phyloP scores from a whole-genome alignment of 176 grass and related monocot species.

The Aegilops sharonensis region DNA sequence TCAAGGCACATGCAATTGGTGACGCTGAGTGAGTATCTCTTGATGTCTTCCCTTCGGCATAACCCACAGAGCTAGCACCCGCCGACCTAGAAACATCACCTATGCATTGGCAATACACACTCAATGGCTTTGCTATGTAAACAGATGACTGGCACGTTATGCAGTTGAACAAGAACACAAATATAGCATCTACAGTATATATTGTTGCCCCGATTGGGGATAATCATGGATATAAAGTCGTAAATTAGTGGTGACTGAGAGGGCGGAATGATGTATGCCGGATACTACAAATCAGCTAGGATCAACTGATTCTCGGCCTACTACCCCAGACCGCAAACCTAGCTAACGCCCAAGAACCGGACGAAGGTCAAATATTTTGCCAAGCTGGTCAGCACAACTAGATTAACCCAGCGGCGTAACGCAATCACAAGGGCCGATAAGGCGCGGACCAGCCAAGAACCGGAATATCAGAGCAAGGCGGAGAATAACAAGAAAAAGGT shows the following conservation, averaged over 20 bases:
- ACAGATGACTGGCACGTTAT: not conserved
- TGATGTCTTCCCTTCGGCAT: not conserved
- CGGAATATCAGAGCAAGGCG: not conserved
- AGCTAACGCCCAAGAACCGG: not conserved
- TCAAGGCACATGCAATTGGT: not conserved
- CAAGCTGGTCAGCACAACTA: not conserved
- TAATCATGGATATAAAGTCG: constrained; percentile 6
- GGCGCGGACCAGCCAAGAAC: not conserved
- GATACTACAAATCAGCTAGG: constrained; percentile 1
- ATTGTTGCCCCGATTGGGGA: not conserved
- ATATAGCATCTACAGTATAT: not conserved
- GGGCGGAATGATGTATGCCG: not conserved
- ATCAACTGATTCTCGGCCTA: not conserved
- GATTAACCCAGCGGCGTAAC: not conserved
- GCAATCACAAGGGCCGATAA: not conserved
- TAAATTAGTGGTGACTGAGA: not conserved
- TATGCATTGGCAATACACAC: not conserved
- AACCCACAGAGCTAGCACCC: constrained; percentile 15
- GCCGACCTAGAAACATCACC: constrained; percentile 23
- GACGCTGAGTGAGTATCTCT: not conserved
- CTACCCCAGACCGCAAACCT: not conserved
- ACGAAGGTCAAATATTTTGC: not conserved
- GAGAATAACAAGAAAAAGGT: not conserved
- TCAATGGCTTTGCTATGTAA: not conserved
- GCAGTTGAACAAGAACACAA: not conserved